These are phyloP conservation scores for Trichoderma brevicompactum DNA, from an alignment of 2,329 filamentous ascomycete genomes.

Conservation along the genomic window DNA sequence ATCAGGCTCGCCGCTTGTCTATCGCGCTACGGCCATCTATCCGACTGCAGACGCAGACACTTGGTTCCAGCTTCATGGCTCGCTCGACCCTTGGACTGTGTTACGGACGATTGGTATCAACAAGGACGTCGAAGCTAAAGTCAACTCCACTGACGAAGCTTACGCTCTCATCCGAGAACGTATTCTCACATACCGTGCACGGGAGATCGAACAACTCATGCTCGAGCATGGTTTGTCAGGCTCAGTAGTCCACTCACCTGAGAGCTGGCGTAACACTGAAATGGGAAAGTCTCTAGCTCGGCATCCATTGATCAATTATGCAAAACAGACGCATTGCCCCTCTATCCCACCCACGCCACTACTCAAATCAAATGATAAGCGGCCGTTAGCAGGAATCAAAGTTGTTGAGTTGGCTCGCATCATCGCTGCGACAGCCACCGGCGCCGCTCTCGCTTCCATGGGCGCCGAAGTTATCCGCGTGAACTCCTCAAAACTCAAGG, in stretches of 20 bases:
- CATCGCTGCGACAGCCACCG: neutral
- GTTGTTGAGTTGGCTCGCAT: conserved; percentile 36
- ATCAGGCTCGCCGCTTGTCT: neutral
- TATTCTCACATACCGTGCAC: conserved; percentile 25
- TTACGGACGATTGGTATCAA: neutral
- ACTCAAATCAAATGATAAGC: conserved; percentile 28
- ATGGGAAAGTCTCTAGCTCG: conserved; percentile 30
- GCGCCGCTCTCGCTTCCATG: neutral
- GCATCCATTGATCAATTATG: conserved; percentile 46
- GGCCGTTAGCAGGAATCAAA: conserved; percentile 47
- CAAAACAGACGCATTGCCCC: conserved; percentile 31
- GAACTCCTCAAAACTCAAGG: too few relatives aligned
- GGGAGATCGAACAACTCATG: conserved; percentile 35
- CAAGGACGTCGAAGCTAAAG: too few relatives aligned
- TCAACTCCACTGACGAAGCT: neutral
- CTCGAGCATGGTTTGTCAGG: conserved; percentile 37
- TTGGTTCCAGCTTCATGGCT: neutral
- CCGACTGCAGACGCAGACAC: neutral
- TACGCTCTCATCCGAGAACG: neutral
- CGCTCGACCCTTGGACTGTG: neutral
- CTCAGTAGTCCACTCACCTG: conserved; percentile 35
- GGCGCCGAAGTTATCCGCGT: conserved; percentile 39
- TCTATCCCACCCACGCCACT: too few relatives aligned
- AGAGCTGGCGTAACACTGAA: conserved; percentile 37
- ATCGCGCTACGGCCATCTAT: neutral